Conservation (phyloP, 2,329 filamentous ascomycete genomes). For the Calonectria honghensis region DNA sequence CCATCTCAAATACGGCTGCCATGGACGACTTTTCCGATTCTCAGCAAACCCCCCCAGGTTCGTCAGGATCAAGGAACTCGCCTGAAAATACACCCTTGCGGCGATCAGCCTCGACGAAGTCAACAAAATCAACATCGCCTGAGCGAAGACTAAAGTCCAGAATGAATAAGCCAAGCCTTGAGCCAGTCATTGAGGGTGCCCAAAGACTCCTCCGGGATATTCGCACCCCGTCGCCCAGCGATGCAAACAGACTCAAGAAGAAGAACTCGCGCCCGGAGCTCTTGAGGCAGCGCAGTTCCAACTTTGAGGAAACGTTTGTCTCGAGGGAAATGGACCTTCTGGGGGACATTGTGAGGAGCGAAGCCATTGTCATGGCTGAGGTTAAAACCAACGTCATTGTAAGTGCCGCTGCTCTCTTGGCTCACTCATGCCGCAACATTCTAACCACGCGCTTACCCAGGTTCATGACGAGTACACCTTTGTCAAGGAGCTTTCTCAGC, state of each 20-base stretch:
- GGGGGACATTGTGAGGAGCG: slow-evolving; percentile 68
- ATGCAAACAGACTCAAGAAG: slow-evolving; percentile 42
- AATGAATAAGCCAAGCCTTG: slow-evolving; percentile 50
- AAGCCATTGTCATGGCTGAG: slow-evolving; percentile 76
- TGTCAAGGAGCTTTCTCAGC: slow-evolving; percentile 82
- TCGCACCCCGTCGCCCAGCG: slow-evolving; percentile 40
- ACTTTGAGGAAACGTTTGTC: slow-evolving; percentile 68
- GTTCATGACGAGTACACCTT: slow-evolving; percentile 85
- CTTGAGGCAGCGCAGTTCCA: slow-evolving; percentile 53
- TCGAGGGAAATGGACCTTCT: slow-evolving; percentile 51
- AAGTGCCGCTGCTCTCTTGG: slow-evolving; percentile 24
- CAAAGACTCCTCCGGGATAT: slow-evolving; percentile 46
- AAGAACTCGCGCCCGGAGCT: slow-evolving; percentile 49
- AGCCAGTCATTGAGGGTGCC: slow-evolving; percentile 58
- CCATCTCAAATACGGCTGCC: slow-evolving; percentile 18
- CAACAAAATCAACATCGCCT: slow-evolving; percentile 35
- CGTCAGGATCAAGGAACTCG: slow-evolving; percentile 32
- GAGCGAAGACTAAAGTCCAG: slow-evolving; percentile 48
- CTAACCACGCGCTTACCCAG: slow-evolving; percentile 61
- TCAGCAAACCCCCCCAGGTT: slow-evolving; percentile 18
- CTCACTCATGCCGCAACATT: not conserved
- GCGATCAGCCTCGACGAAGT: slow-evolving; percentile 7
- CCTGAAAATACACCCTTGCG: slow-evolving; percentile 30
- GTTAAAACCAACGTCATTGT: slow-evolving; percentile 59
- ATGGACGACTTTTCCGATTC: slow-evolving; percentile 25